These are phyloP conservation scores for Vigna nakashimae DNA, from an alignment of 306 rosid genomes.

Conservation along the genomic window DNA sequence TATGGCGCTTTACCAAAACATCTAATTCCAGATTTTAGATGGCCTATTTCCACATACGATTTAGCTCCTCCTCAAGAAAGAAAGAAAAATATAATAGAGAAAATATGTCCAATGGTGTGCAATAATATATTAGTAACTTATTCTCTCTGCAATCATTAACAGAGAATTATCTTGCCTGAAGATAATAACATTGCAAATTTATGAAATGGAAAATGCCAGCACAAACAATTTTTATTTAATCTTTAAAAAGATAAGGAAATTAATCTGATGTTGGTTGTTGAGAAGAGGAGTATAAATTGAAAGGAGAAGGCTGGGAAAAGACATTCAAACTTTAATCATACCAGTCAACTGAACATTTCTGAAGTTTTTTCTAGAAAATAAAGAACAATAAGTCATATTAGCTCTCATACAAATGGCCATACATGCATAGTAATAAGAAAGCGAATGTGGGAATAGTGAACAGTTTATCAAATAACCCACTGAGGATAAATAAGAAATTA, in stretches of 20 bases:
- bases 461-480: constrained; percentile 22
- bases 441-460: not conserved
- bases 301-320: not conserved
- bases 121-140: not conserved
- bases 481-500: not conserved
- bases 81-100: not conserved
- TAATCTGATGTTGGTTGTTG: constrained; percentile 2
- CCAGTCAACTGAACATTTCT: constrained; percentile 13
- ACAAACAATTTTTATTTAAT: not conserved
- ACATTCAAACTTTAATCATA: not conserved
- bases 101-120: not conserved
- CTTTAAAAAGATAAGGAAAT: constrained; percentile 1
- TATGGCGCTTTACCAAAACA: not conserved
- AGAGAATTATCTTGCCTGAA: not conserved
- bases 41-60: not conserved
- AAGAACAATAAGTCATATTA: not conserved
- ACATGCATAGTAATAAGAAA: constrained; percentile 1
- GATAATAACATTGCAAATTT: not conserved
- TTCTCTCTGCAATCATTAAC: not conserved
- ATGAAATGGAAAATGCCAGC: not conserved
- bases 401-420: constrained; percentile 5
- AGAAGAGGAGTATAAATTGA: not conserved
- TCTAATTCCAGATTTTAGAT: not conserved
- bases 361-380: constrained; percentile 14
- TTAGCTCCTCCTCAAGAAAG: not conserved